These are phyloP conservation scores for Pilaira anomala DNA, from an alignment of 192 early-diverging fungal species.

Conservation along the genomic window DNA sequence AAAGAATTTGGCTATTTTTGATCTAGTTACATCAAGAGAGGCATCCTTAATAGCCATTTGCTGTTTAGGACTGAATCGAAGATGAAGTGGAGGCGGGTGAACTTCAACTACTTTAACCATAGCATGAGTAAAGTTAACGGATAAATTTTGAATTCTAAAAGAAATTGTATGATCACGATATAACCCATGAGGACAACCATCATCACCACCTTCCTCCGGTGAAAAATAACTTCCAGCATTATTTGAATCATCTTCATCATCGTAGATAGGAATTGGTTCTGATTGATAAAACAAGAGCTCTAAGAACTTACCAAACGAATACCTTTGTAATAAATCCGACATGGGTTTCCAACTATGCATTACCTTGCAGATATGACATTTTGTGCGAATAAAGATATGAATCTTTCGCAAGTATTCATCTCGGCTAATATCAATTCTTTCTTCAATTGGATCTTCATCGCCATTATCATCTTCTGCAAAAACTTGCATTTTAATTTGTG, in stretches of 20 bases:
- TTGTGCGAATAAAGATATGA: conserved; percentile 2
- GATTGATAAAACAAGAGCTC: conserved; percentile 88
- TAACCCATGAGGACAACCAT: conserved; percentile 79
- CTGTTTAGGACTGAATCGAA: conserved; percentile 57
- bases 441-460: neutral
- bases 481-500: conserved; percentile 71
- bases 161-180: conserved; percentile 77
- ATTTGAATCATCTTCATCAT: neutral
- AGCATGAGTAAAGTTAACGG: conserved; percentile 77
- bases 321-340: conserved; percentile 82
- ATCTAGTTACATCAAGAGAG: conserved; percentile 66
- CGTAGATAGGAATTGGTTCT: neutral
- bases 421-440: neutral
- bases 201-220: conserved; percentile 49
- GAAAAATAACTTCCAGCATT: neutral
- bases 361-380: neutral
- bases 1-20: conserved; percentile 75
- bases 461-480: neutral
- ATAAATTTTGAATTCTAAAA: conserved; percentile 74
- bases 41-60: conserved; percentile 64
- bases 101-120: conserved; percentile 71
- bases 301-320: conserved; percentile 97
- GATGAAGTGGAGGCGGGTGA: conserved; percentile 62
- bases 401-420: conserved; percentile 11
- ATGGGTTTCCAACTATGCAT: conserved; percentile 38